A percentile compares a stretch with the other conserved stretches of the same genome.
phyloP scores from a whole-genome alignment of 1,284 basidiomycete genomes.

The Nidula niveotomentosa region DNA sequence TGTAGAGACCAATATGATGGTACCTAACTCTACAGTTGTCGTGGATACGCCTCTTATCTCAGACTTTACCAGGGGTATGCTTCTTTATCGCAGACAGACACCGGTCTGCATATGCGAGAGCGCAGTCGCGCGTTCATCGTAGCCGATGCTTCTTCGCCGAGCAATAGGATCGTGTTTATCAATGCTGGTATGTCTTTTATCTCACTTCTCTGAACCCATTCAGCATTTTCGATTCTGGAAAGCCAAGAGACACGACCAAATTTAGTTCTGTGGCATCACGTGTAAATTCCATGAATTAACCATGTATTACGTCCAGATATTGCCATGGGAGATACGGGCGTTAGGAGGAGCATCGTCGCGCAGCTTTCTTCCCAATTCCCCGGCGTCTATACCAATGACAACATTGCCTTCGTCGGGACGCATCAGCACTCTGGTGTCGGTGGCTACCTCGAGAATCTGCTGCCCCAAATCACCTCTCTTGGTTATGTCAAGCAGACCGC shows the following conservation, averaged over 20 bases:
- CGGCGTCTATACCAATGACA: constrained; percentile 65
- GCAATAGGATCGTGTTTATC: constrained; percentile 71
- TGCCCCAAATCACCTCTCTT: constrained; percentile 75
- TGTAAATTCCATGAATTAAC: background rate
- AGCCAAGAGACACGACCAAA: too few species aligned
- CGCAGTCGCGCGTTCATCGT: constrained; percentile 78
- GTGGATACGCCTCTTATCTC: background rate
- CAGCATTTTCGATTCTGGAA: too few species aligned
- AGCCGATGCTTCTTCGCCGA: constrained; percentile 54
- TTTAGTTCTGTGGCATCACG: too few species aligned
- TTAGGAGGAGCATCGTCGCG: constrained; percentile 69
- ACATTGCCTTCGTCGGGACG: constrained; percentile 78
- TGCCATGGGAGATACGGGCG: constrained; percentile 78
- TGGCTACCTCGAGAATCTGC: constrained; percentile 75
- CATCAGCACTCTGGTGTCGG: constrained; percentile 80
- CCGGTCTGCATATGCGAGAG: constrained; percentile 80
- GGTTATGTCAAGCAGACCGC: constrained; percentile 74
- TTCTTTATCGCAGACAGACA: constrained; percentile 64
- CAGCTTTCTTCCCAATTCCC: constrained; percentile 56
- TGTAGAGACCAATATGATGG: constrained; percentile 80
- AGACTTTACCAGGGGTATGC: constrained; percentile 66
- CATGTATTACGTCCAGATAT: constrained; percentile 46
- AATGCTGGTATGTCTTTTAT: constrained; percentile 55
- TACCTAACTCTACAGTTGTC: constrained; percentile 15
- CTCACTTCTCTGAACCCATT: too few species aligned